Evolutionary conservation across 805 yeast genomes (phyloP).

Genomic region (Yarrowia sp.): DNA sequence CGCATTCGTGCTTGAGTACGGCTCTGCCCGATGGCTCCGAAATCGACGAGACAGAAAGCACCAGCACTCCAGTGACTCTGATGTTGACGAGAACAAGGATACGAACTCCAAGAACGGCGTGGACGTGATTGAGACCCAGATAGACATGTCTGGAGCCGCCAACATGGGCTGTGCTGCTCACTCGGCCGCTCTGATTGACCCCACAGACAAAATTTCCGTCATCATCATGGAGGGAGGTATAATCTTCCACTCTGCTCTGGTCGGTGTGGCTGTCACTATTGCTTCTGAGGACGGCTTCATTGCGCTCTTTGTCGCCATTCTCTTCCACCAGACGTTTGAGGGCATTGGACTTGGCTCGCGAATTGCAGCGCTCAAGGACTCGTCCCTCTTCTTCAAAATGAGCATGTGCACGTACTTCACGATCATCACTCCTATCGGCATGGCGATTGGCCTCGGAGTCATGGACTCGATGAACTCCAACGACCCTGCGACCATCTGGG

Average conservation of each 20-base stretch:
- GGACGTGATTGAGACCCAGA: not conserved
- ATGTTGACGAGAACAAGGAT: not conserved
- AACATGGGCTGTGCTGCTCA: conserved; percentile 37
- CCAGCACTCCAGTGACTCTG: conserved; percentile 6
- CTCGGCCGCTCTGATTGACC: conserved; percentile 51
- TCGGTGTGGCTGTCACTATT: conserved; percentile 60
- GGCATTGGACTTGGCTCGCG: conserved; percentile 78
- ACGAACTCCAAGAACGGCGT: not conserved
- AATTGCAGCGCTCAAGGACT: conserved; percentile 52
- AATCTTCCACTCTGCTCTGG: conserved; percentile 61
- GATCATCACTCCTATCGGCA: conserved; percentile 63
- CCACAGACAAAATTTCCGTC: conserved; percentile 27
- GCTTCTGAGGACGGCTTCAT: conserved; percentile 56
- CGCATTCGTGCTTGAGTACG: conserved; percentile 52
- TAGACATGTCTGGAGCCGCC: not conserved
- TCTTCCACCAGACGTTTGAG: conserved; percentile 74
- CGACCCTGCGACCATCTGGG: conserved; percentile 58
- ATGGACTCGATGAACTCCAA: conserved; percentile 59
- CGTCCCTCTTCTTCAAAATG: conserved; percentile 43
- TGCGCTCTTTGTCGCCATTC: conserved; percentile 54
- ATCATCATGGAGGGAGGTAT: conserved; percentile 55
- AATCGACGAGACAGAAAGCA: conserved; percentile 29
- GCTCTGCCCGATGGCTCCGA: conserved; percentile 50
- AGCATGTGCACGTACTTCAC: conserved; percentile 48
- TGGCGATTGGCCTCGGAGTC: conserved; percentile 73